Conservation (phyloP, 1,284 basidiomycete species). For the Xerocomus nothofagi region DNA sequence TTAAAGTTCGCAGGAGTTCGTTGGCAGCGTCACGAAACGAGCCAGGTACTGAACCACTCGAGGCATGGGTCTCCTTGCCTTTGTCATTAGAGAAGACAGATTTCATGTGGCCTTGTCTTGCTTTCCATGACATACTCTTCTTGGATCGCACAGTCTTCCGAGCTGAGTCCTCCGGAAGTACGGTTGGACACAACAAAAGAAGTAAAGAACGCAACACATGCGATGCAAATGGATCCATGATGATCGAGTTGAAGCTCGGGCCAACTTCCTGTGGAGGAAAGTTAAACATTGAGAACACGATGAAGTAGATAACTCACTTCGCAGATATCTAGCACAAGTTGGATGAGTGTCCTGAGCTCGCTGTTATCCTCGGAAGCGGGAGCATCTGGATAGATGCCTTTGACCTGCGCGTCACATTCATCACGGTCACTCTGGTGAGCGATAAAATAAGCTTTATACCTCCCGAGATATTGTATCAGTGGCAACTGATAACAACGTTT, state of each 20-base stretch:
- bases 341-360: constrained; percentile 71
- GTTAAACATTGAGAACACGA: constrained; percentile 2
- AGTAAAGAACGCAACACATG: constrained; percentile 84
- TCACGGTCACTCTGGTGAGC: neutral
- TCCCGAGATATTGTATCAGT: constrained; percentile 80
- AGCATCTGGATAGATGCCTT: constrained; percentile 58
- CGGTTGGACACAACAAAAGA: constrained; percentile 65
- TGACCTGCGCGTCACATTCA: constrained; percentile 44
- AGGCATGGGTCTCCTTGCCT: constrained; percentile 39
- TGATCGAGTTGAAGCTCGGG: constrained; percentile 59
- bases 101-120: constrained; percentile 71
- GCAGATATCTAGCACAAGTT: constrained; percentile 63
- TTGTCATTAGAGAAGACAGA: constrained; percentile 61
- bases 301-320: constrained; percentile 49
- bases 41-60: constrained; percentile 42
- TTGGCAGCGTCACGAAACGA: constrained; percentile 54
- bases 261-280: constrained; percentile 60
- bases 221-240: constrained; percentile 84
- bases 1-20: constrained; percentile 55
- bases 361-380: constrained; percentile 55
- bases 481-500: constrained; percentile 79
- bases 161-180: constrained; percentile 38
- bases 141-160: constrained; percentile 62
- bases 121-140: constrained; percentile 75
- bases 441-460: constrained; percentile 41